phyloP scores from a whole-genome alignment of 129 eudicot species.

The Pittosporum tobira region DNA sequence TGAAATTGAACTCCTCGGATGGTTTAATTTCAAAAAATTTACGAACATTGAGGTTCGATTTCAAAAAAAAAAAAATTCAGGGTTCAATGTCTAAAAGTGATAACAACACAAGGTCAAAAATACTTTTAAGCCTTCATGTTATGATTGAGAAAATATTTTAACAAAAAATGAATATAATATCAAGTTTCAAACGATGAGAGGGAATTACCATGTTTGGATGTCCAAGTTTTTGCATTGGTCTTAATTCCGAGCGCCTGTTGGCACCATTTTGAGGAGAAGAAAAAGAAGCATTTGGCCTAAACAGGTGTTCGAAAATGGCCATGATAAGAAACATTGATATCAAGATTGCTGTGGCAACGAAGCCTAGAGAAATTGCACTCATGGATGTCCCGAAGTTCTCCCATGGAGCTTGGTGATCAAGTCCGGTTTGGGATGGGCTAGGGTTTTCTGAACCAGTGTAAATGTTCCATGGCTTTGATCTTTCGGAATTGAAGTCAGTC shows the following conservation, averaged over 20 bases:
- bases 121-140: too few relatives aligned
- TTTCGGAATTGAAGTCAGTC: constrained; percentile 42
- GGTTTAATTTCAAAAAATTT: too few relatives aligned
- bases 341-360: constrained; percentile 71
- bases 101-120: too few relatives aligned
- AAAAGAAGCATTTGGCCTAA: constrained; percentile 51
- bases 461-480: constrained; percentile 55
- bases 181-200: neutral
- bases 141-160: neutral
- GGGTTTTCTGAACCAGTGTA: constrained; percentile 38
- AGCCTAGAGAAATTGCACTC: constrained; percentile 70
- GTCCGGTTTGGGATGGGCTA: constrained; percentile 40
- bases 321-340: constrained; percentile 73
- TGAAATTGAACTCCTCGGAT: too few relatives aligned
- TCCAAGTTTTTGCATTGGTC: constrained; percentile 35
- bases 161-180: neutral
- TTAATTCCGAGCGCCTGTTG: constrained; percentile 20
- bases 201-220: constrained; percentile 19
- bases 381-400: constrained; percentile 63
- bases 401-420: constrained; percentile 44
- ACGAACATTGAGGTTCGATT: too few relatives aligned
- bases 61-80: too few relatives aligned
- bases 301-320: constrained; percentile 74
- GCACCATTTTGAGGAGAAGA: constrained; percentile 38
- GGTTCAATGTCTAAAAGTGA: too few relatives aligned